Base-by-base conservation (phyloP, 257 asterid genomes). In the Sherardia arvensis region DNA sequence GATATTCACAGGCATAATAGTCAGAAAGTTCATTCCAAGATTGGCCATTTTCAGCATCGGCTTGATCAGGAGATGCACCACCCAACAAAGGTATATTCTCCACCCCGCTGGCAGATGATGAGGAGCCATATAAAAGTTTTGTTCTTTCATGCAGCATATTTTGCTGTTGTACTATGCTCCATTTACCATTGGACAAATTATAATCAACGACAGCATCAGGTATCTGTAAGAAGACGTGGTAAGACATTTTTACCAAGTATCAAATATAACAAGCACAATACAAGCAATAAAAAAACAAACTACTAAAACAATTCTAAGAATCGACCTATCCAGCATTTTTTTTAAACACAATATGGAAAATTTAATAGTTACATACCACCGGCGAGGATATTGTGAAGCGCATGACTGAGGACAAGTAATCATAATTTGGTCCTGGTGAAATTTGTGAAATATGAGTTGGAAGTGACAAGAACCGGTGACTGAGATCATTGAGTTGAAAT, bases 131-230 rank as follows among this genome's bases (percentile, higher is more conserved):
- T 64, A 90, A 59, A 73, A 84, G 73, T 40, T 85, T 76, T 18
- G 95, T 87, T 78, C 95, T 81, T 84, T 93, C 99, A 29, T 84
- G 81, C 66, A 84, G 88, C 81, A 93, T 53, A 76, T 87, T 87
- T 70, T 90, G 94, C 77, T 93, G 99, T 67, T 93, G 97, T 43
- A 87, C 85, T 64, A 87, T 84, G 54, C 79, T 84, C 91, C 93
- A 93, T 73, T 77, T 80, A 65, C 96, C 91, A 34, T 77, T 84
- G 65, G 80, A 69, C 73, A 92, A 68, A 76, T 87, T 88, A 72
- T 92, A 92, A 73, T 92, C 96, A 56, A 90, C 95, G 23, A 87
- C 82, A 27, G 99, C 96, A 82, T 89, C 99, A 3, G 99, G 97
- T 97, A 92, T 92, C 97, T 92, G 77, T 53, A 64, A 73, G 58